Evolutionary conservation across 2,329 filamentous ascomycete genomes (phyloP).

Genomic region (Pseudonectria buxi): DNA sequence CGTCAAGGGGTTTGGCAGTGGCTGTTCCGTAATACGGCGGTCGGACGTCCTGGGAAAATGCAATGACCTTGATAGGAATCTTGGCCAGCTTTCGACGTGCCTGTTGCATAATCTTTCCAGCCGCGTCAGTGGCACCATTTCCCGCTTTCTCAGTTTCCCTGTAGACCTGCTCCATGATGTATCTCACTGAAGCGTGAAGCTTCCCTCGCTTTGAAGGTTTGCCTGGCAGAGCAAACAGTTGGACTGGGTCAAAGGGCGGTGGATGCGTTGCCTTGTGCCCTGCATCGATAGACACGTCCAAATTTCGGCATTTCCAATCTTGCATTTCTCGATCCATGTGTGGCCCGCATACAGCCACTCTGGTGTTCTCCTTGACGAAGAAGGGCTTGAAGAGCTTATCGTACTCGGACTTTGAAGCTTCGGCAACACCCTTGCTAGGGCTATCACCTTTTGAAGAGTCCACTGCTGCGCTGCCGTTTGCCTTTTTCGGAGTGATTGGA

Average conservation of each 20-base stretch:
- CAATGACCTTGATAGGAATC: constrained; percentile 57
- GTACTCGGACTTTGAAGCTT: constrained; percentile 45
- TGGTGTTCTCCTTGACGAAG: constrained; percentile 66
- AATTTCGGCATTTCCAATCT: constrained; percentile 40
- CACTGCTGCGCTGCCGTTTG: constrained; percentile 26
- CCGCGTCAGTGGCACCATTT: constrained; percentile 28
- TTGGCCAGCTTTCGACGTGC: constrained; percentile 37
- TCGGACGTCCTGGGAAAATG: constrained; percentile 58
- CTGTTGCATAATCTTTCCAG: constrained; percentile 25
- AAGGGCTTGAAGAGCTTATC: constrained; percentile 73
- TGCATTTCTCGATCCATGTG: constrained; percentile 52
- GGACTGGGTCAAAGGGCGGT: constrained; percentile 36
- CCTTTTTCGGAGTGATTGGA: constrained; percentile 36
- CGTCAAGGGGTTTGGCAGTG: constrained; percentile 49
- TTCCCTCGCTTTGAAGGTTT: constrained; percentile 38
- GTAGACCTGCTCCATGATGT: constrained; percentile 53
- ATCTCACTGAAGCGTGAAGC: constrained; percentile 46
- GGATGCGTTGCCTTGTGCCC: constrained; percentile 34
- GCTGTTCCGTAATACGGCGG: constrained; percentile 68
- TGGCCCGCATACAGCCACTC: constrained; percentile 56
- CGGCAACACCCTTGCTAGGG: constrained; percentile 7
- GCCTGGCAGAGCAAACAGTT: constrained; percentile 39
- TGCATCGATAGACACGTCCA: constrained; percentile 47
- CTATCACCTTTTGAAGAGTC: constrained; percentile 24
- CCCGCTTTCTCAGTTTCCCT: constrained; percentile 38